Base-by-base conservation (phyloP, 371 early-diverging fungal genomes). In the Cokeromyces recurvatus region DNA sequence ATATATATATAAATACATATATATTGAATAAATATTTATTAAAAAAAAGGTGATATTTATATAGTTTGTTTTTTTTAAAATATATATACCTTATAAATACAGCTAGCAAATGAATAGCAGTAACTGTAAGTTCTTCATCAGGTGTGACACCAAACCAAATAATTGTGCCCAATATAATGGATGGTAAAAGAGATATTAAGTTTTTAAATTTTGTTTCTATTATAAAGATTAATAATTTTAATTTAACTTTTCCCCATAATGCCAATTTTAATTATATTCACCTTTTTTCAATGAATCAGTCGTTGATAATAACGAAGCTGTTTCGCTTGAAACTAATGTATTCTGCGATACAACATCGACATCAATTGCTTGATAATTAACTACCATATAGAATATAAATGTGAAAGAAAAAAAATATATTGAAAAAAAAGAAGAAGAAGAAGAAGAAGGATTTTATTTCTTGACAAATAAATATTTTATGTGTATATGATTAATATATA, bases 61-160 rank as follows among this genome's bases (percentile, higher is more conserved):
- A n/a, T n/a, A n/a, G n/a, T 21, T 38, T 20, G n/a, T n/a, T n/a
- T n/a, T n/a, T n/a, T n/a, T n/a, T n/a, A n/a, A n/a, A n/a, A n/a
- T n/a, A n/a, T n/a, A n/a, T 8, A 8, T 57, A 71, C 75, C 75
- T 74, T 16, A 59, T 43, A 52, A 75, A 75, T 12, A 75, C 75
- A 34, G 75, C 71, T 14, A 75, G 43, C 9, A 75, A 41, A 38
- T 57, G 69, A 25, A 75, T 65, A 17, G 75, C 62, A 20, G 75
- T 75, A 1, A 52, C 51, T 4, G 71, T 64, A n/a, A 71, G 53
- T 9, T 69, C 67, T 10, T 69, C 66, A 8, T 43, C 55, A 17
- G 65, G 65, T 16, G 43, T 51, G 16, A 64, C 25, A 27, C 66
- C 56, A 52, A 66, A 75, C 75, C 75, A 75, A 29, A 75, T 60